A percentile compares a stretch with the other conserved stretches of the same genome.
phyloP scores from a whole-genome alignment of 176 grass and related monocot genomes.

The Alloteropsis semialata region DNA sequence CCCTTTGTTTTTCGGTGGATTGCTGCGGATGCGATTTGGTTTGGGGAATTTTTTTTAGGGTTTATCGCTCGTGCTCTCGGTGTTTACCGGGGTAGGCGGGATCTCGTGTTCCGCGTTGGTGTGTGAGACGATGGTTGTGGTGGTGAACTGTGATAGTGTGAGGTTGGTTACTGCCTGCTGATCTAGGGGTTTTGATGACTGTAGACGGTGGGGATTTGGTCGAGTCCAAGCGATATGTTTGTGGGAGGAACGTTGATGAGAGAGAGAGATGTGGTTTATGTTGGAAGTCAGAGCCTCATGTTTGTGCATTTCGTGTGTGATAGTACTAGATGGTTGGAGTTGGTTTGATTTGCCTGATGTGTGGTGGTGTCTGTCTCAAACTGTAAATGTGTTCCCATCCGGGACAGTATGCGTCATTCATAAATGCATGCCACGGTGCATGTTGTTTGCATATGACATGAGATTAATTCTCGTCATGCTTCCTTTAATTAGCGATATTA shows the following conservation, averaged over 20 bases:
- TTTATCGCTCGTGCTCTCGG: background rate
- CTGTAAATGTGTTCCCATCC: background rate
- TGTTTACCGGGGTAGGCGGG: background rate
- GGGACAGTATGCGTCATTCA: background rate
- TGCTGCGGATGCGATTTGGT: background rate
- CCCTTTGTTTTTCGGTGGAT: background rate
- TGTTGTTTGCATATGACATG: background rate
- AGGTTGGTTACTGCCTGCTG: background rate
- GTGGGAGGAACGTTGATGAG: background rate
- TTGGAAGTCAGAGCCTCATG: background rate
- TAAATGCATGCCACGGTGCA: background rate
- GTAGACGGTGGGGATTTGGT: background rate
- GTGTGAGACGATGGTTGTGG: background rate
- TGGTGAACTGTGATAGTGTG: background rate
- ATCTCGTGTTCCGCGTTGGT: background rate
- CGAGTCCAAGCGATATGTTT: background rate
- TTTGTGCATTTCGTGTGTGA: background rate
- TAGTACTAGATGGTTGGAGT: background rate
- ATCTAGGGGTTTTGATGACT: background rate
- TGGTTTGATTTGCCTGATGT: background rate
- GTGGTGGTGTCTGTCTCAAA: background rate
- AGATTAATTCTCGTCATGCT: background rate
- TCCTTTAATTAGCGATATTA: background rate
- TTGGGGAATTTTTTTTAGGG: conserved; percentile 3
- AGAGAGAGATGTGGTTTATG: background rate